Percentiles rank a stretch among this genome's conserved stretches.
Evolutionary conservation across 495 filamentous ascomycete species (phyloP).

Genomic region (Hypoxylon cercidicola): DNA sequence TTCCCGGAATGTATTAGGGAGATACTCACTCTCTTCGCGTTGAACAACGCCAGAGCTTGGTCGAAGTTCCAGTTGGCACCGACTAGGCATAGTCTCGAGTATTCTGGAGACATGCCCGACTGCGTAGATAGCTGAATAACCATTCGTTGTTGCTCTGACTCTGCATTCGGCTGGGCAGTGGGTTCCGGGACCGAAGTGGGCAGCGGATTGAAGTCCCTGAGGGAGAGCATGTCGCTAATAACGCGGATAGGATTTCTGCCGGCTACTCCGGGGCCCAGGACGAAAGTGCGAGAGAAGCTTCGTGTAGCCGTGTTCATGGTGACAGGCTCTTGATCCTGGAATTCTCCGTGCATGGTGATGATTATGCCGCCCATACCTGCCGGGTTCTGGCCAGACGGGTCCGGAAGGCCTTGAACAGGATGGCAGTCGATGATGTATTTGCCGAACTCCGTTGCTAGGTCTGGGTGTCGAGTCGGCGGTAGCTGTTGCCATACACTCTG

Average conservation of each 20-base stretch:
- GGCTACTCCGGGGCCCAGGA: constrained; percentile 77
- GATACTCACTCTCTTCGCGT: constrained; percentile 59
- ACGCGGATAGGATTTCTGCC: constrained; percentile 74
- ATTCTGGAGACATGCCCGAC: constrained; percentile 78
- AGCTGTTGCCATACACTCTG: constrained; percentile 72
- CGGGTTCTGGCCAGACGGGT: constrained; percentile 71
- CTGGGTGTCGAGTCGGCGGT: constrained; percentile 80
- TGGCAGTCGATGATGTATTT: constrained; percentile 88
- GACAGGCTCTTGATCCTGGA: constrained; percentile 74
- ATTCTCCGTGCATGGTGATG: constrained; percentile 83
- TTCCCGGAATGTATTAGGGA: background rate
- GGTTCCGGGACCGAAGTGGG: constrained; percentile 43
- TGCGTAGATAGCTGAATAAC: constrained; percentile 71
- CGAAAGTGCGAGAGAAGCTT: constrained; percentile 86
- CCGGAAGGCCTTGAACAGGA: constrained; percentile 74
- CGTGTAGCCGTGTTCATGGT: constrained; percentile 65
- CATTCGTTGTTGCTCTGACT: constrained; percentile 69
- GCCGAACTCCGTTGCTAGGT: constrained; percentile 66
- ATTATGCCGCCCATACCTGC: constrained; percentile 79
- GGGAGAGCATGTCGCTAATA: constrained; percentile 78
- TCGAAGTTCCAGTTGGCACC: constrained; percentile 79
- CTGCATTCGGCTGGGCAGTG: constrained; percentile 43
- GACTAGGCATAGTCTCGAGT: constrained; percentile 74
- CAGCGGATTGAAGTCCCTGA: constrained; percentile 67
- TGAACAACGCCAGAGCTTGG: constrained; percentile 73